A percentile compares a stretch with the other conserved stretches of the same genome.
These are phyloP conservation scores for Hydnomerulius pinastri DNA, from an alignment of 768 basidiomycete species.

Conservation along the genomic window DNA sequence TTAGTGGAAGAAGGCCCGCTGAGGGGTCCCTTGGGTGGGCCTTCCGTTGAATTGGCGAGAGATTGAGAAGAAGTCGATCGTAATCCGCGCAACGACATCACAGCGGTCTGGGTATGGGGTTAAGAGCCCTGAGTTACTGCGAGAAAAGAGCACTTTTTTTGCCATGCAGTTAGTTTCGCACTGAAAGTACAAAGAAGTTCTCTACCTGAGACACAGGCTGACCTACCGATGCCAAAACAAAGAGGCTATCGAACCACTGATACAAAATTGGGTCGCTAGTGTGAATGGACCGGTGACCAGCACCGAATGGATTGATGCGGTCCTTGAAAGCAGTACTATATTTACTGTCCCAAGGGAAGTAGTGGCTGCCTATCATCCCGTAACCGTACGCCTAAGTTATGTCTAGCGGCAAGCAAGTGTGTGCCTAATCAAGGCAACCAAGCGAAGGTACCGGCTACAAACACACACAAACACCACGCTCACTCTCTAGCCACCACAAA, in stretches of 20 bases:
- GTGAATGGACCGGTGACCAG: no score
- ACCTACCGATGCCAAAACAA: no score
- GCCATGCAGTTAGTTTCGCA: no score
- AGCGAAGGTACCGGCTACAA: conserved; percentile 11
- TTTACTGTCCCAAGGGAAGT: no score
- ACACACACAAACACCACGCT: conserved; percentile 20
- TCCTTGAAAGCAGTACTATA: no score
- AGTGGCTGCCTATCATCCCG: no score
- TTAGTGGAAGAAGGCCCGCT: conserved; percentile 56
- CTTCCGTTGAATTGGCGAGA: conserved; percentile 7
- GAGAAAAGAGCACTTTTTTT: background rate
- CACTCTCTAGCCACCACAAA: conserved; percentile 10
- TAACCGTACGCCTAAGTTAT: background rate
- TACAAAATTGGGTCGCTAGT: no score
- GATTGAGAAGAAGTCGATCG: conserved; percentile 25
- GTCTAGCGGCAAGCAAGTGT: background rate
- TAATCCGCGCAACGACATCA: conserved; percentile 19
- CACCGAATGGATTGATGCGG: no score
- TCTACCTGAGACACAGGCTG: no score
- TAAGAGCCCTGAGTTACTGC: background rate
- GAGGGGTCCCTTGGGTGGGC: conserved; percentile 36
- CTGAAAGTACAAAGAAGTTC: no score
- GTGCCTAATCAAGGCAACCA: background rate
- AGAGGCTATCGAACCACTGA: no score
- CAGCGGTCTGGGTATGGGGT: background rate